Base-by-base conservation (phyloP, 208 protist species). In the Plasmodiophora brassicae region DNA sequence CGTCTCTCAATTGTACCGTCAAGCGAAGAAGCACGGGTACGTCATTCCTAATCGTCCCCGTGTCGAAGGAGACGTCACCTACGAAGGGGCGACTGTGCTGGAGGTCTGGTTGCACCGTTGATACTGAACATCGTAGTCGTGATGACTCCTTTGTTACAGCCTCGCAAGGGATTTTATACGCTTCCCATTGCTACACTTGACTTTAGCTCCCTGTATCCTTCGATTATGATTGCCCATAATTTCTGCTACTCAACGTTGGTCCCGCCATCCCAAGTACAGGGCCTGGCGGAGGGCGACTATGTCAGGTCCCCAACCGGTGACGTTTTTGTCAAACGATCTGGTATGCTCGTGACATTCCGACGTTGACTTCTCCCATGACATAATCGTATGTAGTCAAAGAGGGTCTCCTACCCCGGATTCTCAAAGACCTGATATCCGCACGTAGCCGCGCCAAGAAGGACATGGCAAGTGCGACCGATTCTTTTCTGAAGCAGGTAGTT, bases 171-270 rank as follows among this genome's bases (percentile, higher is more conserved):
- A 78, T 78, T 78, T 72, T 91, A 92, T 78, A 53, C 28, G 28
- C 85, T 60, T 0, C 90, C 98, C 0, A 95, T 99, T 84, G 93
- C 98, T 20, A 99, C 99, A 22, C 93, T 99, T 0, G 98, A 99
- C 94, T 99, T 99, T 91, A 95, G 97, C 20, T 99, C 96, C 65
- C 94, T 99, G 54, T 99, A 99, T 94, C 98, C 99, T 0, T 99
- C 97, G 84, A 98, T 99, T 91, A 98, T 99, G 93, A 99, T 99
- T 91, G 98, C 98, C n/a, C 98, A 99, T 93, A 99, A 99, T 92
- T 94, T 99, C 22, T 99, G 98, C 92, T 99, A 99, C 93, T 96
- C 95, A 0, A 98, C 97, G 10, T 90, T 97, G 0, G 22, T 95
- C 10, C 85, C 20, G 0, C 46, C 85, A 25, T 54, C 92, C 0